Evolutionary conservation across 352 stramenopile genomes (phyloP), one percentile per base, ranked within the genome.

Genomic region (Pythium dissotocum): DNA sequence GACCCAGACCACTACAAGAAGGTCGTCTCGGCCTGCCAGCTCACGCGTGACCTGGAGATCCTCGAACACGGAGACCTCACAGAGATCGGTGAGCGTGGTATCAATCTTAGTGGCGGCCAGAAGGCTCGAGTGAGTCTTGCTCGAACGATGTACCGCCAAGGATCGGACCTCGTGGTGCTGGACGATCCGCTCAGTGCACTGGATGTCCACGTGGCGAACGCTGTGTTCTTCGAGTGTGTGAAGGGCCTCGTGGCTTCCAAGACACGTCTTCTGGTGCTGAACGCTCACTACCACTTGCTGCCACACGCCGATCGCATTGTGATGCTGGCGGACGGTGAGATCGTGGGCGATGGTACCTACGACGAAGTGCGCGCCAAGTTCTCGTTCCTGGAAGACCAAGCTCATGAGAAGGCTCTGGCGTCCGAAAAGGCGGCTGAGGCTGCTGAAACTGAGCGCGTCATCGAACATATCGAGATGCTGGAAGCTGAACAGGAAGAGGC

Each of bases 31-130:
- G 73, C 73, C 2, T 90, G 77, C 55, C 71, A 77, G 52, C 63
- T 97, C 30, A 69, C 55, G 32, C 58, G 77, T 10, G 90, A 97
- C 71, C 64, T 97, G 1, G 55, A 65, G 21, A 75, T 89, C 51
- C 68, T 96, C 10, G 73, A 81, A 33, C 67, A 82, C 46, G 90
- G 90, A 10, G 89, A 96, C 60, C 32, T 77, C 54, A 93, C 80
- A 33, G 76, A 83, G 68, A 86, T 90, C 36, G 83, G 80, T 21
- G 80, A 89, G 67, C 69, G 76, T 12, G 74, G 74, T 7, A 73
- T 78, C 57, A 82, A 82, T 62, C 26, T 80, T 1, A 77, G 67
- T 33, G 74, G 74, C 14, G 74, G 74, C 12, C 74, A 80, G 55
- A 71, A 71, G 48, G 63, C 74, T 3, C 74, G 74, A 18, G 62